These are phyloP conservation scores for Magnolia changhungtana DNA, from an alignment of 164 flowering plant species.

Conservation along the genomic window DNA sequence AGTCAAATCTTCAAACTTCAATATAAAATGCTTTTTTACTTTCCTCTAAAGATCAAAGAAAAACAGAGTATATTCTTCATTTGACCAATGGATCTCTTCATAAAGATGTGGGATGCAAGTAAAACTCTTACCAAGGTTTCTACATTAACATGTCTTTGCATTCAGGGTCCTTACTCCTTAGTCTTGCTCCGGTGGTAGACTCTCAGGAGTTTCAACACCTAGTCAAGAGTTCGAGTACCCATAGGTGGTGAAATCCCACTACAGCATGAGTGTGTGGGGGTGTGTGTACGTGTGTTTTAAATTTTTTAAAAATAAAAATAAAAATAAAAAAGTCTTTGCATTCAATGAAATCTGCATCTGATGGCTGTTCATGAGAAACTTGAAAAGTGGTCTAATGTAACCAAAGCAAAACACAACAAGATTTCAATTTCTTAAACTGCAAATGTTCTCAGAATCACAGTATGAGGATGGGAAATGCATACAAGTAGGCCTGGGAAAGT, in stretches of 20 bases:
- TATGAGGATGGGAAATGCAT: constrained; percentile 22
- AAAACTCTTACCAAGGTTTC: background rate
- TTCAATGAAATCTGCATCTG: too few species aligned
- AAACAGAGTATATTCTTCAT: too few species aligned
- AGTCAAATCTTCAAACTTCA: too few species aligned
- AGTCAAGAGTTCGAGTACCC: too few species aligned
- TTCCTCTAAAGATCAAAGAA: too few species aligned
- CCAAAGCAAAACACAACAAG: background rate
- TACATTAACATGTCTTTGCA: background rate
- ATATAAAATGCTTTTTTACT: too few species aligned
- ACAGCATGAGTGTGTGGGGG: background rate
- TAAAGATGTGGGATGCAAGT: background rate
- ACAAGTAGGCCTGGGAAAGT: constrained; percentile 87
- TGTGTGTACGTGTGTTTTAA: too few species aligned
- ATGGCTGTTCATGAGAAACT: background rate
- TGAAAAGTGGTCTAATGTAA: background rate
- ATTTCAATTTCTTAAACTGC: background rate
- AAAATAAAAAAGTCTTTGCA: background rate
- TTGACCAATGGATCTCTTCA: too few species aligned
- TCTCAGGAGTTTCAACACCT: too few species aligned
- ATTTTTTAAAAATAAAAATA: background rate
- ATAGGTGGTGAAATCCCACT: too few species aligned
- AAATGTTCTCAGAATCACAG: background rate
- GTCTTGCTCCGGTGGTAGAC: too few species aligned
- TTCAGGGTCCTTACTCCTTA: background rate